phyloP scores from a whole-genome alignment of 768 basidiomycete species.

The Tricholoma matsutake region DNA sequence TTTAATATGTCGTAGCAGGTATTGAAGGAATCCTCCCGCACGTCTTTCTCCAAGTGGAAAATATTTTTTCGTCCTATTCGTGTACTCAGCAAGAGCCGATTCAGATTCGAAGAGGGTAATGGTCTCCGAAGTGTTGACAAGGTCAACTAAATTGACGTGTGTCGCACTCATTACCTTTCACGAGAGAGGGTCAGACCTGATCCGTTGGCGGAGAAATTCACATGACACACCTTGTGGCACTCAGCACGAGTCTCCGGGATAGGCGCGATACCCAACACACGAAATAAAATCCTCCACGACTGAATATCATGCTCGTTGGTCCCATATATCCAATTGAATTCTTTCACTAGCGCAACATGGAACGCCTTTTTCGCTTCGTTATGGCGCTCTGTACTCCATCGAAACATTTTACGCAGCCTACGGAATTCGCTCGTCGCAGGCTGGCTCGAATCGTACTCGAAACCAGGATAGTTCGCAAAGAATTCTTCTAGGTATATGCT shows the following conservation, averaged over 20 bases:
- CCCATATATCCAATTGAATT: conserved; percentile 34
- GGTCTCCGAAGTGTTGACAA: conserved; percentile 1
- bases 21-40: conserved; percentile 29
- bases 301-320: conserved; percentile 26
- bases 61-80: conserved; percentile 17
- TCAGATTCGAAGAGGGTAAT: conserved; percentile 24
- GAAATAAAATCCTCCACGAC: conserved; percentile 28
- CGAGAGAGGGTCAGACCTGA: neutral
- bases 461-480: conserved; percentile 3
- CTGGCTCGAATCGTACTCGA: conserved; percentile 17
- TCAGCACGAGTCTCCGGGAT: conserved; percentile 22
- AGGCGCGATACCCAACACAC: conserved; percentile 24
- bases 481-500: neutral
- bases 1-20: conserved; percentile 29
- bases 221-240: conserved; percentile 26
- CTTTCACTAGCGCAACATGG: conserved; percentile 25
- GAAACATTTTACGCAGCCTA: conserved; percentile 16
- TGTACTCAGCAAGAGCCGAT: conserved; percentile 30
- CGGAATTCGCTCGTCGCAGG: conserved; percentile 25
- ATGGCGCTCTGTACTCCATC: conserved; percentile 10
- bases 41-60: conserved; percentile 30
- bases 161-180: conserved; percentile 25
- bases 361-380: conserved; percentile 13
- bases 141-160: conserved; percentile 38
- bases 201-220: neutral